phyloP scores from a whole-genome alignment of 768 basidiomycete genomes.

The Suillus lakei region DNA sequence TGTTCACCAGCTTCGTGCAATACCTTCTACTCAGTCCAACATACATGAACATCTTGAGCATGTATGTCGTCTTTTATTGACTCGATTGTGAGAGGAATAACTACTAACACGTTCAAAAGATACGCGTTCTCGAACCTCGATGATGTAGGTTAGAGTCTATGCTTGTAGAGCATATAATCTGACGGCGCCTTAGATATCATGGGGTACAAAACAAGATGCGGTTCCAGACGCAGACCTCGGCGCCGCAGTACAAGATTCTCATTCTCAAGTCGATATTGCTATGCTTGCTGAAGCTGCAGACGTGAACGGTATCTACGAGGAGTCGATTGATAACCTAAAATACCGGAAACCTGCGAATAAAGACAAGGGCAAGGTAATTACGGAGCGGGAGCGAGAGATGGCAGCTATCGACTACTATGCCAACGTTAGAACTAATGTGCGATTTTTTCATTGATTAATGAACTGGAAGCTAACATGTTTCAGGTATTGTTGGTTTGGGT shows the following conservation, averaged over 20 bases:
- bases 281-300: conserved; percentile 82
- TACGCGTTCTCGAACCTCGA: conserved; percentile 88
- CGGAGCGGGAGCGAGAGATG: conserved; percentile 67
- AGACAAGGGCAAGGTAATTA: conserved; percentile 35
- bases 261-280: conserved; percentile 87
- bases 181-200: conserved; percentile 64
- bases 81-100: conserved; percentile 17
- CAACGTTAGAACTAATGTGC: conserved; percentile 79
- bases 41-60: conserved; percentile 76
- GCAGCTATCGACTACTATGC: conserved; percentile 88
- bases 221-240: conserved; percentile 79
- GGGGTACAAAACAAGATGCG: conserved; percentile 95
- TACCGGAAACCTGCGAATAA: conserved; percentile 50
- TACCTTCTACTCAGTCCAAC: conserved; percentile 88
- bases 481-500: conserved; percentile 82
- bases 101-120: conserved; percentile 45
- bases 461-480: background rate
- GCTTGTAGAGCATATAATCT: conserved; percentile 12
- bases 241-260: conserved; percentile 77
- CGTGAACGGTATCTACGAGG: conserved; percentile 83
- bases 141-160: conserved; percentile 52
- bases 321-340: conserved; percentile 76
- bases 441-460: conserved; percentile 13
- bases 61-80: conserved; percentile 49
- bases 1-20: conserved; percentile 88